phyloP scores from a whole-genome alignment of 2,329 filamentous ascomycete species.

The Penicillium sp. region DNA sequence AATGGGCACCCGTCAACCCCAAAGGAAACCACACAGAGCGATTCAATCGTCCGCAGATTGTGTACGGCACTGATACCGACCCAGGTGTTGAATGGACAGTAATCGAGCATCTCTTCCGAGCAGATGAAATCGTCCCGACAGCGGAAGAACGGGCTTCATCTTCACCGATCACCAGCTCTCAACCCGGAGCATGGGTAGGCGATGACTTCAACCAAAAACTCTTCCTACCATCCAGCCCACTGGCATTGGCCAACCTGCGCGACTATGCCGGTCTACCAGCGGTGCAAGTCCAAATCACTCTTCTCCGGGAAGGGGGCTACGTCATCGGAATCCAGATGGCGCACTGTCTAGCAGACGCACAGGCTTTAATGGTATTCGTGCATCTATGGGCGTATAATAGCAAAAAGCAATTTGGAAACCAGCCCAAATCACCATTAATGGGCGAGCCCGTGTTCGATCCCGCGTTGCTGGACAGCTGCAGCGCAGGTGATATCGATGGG shows the following conservation, averaged over 20 bases:
- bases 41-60: constrained; percentile 12
- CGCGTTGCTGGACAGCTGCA: not conserved
- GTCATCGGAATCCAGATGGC: constrained; percentile 45
- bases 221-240: not conserved
- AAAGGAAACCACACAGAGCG: constrained; percentile 8
- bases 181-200: not conserved
- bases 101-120: not conserved
- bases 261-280: not conserved
- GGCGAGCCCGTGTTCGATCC: constrained; percentile 1
- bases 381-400: constrained; percentile 43
- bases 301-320: constrained; percentile 45
- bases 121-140: constrained; percentile 4
- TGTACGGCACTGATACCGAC: constrained; percentile 1
- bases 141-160: constrained; percentile 4
- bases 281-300: constrained; percentile 41
- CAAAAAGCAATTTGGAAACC: constrained; percentile 35
- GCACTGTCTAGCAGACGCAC: constrained; percentile 50
- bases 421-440: not conserved
- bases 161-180: not conserved
- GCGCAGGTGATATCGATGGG: constrained; percentile 4
- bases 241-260: constrained; percentile 4
- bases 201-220: not conserved
- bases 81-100: constrained; percentile 13
- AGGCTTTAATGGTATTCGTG: constrained; percentile 46
- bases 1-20: constrained; percentile 11